These are phyloP conservation scores for Phytophthora palmivora DNA, from an alignment of 352 stramenopile genomes.

Conservation along the genomic window DNA sequence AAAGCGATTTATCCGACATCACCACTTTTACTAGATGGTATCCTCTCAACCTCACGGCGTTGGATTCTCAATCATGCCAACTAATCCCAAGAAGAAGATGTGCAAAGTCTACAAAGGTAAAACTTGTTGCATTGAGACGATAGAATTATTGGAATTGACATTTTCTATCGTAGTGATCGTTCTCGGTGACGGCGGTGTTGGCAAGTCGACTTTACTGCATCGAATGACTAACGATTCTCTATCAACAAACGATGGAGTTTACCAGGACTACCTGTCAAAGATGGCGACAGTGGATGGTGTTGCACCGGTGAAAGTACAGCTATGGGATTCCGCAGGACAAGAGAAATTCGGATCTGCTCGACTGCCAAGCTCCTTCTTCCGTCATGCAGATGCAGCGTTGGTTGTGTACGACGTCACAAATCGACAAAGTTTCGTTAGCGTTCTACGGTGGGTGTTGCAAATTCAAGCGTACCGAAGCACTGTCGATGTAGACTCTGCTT, in stretches of 20 bases:
- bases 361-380: constrained; percentile 53
- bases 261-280: constrained; percentile 43
- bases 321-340: constrained; percentile 64
- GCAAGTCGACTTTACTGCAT: constrained; percentile 53
- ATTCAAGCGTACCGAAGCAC: constrained; percentile 24
- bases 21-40: too few relatives aligned
- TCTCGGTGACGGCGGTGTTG: constrained; percentile 46
- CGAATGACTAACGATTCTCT: constrained; percentile 20
- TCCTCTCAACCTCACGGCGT: constrained; percentile 1
- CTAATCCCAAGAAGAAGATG: constrained; percentile 59
- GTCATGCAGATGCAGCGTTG: constrained; percentile 46
- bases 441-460: constrained; percentile 42
- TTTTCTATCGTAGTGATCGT: constrained; percentile 43
- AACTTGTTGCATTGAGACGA: not conserved
- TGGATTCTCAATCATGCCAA: constrained; percentile 63
- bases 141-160: not conserved
- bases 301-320: constrained; percentile 55
- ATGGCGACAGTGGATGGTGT: constrained; percentile 36
- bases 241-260: not conserved
- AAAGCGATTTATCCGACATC: not conserved
- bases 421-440: constrained; percentile 40
- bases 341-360: constrained; percentile 44
- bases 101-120: constrained; percentile 57
- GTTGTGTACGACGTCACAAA: constrained; percentile 55
- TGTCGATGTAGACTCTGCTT: constrained; percentile 7